Evolutionary conservation across 148 eudicot genomes (phyloP).

Genomic region (Hydrangea macrophylla): DNA sequence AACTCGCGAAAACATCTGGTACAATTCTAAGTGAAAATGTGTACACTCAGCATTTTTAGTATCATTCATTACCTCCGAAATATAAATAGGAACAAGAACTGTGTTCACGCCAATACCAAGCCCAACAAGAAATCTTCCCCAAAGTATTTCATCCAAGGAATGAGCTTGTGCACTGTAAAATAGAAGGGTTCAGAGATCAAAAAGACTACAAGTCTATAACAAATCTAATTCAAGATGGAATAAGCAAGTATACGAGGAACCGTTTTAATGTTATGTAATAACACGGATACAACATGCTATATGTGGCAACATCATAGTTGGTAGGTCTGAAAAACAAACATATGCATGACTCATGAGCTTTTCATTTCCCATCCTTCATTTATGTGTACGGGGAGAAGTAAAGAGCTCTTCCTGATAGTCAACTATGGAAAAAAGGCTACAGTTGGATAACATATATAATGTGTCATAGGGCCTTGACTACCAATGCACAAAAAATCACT

Average conservation of each 20-base stretch:
- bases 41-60: not conserved
- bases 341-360: not conserved
- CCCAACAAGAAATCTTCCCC: conserved; percentile 84
- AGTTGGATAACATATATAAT: not conserved
- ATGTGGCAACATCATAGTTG: not conserved
- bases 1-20: not conserved
- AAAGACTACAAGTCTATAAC: not conserved
- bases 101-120: conserved; percentile 88
- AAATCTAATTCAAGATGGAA: not conserved
- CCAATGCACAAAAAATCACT: not conserved
- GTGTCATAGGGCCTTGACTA: not conserved
- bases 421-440: not conserved
- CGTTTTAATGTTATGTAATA: not conserved
- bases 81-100: conserved; percentile 76
- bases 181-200: not conserved
- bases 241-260: not conserved
- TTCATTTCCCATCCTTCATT: too few relatives aligned
- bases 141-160: conserved; percentile 60
- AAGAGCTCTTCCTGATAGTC: not conserved
- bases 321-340: not conserved
- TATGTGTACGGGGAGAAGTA: too few relatives aligned
- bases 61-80: conserved; percentile 65
- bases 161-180: conserved; percentile 75
- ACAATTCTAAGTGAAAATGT: not conserved
- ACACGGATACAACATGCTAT: not conserved